Base-by-base conservation (phyloP, 2,329 filamentous ascomycete species). In the Neonectria coccinea region DNA sequence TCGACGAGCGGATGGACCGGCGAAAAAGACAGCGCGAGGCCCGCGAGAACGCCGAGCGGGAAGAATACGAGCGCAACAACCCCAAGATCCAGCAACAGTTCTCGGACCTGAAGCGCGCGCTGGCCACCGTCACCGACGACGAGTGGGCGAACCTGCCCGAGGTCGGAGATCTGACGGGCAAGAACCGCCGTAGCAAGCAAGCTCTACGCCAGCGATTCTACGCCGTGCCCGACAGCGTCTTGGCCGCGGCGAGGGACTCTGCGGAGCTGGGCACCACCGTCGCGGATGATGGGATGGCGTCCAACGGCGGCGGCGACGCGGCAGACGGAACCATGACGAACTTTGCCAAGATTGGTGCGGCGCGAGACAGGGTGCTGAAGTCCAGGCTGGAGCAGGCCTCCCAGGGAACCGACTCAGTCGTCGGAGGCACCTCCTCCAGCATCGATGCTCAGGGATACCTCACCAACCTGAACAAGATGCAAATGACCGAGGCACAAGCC, bases 71-170 rank as follows among this genome's bases (percentile, higher is more conserved):
- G 83, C 90, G 91, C 72, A 95, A 97, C 79, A 98, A 99, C 78
- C 96, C 96, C 14, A 99, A 98, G 81, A 97, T 99, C 56, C 93
- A 97, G 76, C 93, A 97, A 72, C 96, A 99, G 79, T 99, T 99
- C 78, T 94, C 94, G 76, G 96, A 98, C 74, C 83, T 98, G 56
- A 99, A 99, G 81, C 89, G 97, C 75, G 93, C 93, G 5, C 86
- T 99, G 41, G 91, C 92, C 44, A 92, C 90, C 6, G 92, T 99
- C 29, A 92, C 92, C 47, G 95, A 98, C 77, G 95, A 99, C 67
- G 94, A 99, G 73, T 99, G 96, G 96, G 94, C 93, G 42, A 97
- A 90, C 74, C 85, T 99, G 44, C 97, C 96, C 5, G 97, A 99
- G 75, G 95, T 97, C 36, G 96, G 97, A 73, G 96, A 99, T 79